Conservation (phyloP, 75 land plant genomes). For the Chamaecyparis obtusa region DNA sequence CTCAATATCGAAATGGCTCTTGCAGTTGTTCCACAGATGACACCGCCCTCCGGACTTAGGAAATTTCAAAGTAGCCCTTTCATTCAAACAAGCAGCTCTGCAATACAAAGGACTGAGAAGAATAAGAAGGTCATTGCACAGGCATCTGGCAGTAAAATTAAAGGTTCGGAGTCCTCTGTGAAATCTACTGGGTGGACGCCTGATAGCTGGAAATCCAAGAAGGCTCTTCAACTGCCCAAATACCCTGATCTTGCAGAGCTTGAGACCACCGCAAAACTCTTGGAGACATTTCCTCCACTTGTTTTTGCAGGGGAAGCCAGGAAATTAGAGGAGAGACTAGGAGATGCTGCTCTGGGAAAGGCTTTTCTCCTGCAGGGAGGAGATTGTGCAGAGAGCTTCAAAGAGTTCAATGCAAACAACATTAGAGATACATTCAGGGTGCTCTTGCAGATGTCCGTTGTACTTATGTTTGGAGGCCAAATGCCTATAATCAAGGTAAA, state of each 20-base stretch:
- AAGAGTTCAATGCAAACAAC: slow-evolving; percentile 62
- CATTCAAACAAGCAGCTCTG: background rate
- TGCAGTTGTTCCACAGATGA: background rate
- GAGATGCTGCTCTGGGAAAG: slow-evolving; percentile 59
- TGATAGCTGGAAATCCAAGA: slow-evolving; percentile 47
- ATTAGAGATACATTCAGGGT: slow-evolving; percentile 70
- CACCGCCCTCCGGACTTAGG: background rate
- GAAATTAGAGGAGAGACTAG: slow-evolving; percentile 52
- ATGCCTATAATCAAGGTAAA: slow-evolving; percentile 77
- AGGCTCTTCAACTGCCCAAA: slow-evolving; percentile 49
- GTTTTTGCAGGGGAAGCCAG: slow-evolving; percentile 83
- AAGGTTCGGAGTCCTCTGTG: background rate
- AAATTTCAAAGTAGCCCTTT: background rate
- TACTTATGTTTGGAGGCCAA: slow-evolving; percentile 73
- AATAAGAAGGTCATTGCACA: background rate
- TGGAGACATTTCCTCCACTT: slow-evolving; percentile 55
- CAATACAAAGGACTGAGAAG: background rate
- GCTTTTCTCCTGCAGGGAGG: slow-evolving; percentile 77
- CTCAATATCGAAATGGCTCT: background rate
- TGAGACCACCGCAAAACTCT: slow-evolving; percentile 26
- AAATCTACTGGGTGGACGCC: slow-evolving; percentile 23
- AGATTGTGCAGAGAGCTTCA: slow-evolving; percentile 79
- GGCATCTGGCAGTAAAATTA: background rate
- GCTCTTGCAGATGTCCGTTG: slow-evolving; percentile 62
- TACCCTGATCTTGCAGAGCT: slow-evolving; percentile 48